Base-by-base conservation (phyloP, 257 asterid genomes). In the Leonotis leonurus region DNA sequence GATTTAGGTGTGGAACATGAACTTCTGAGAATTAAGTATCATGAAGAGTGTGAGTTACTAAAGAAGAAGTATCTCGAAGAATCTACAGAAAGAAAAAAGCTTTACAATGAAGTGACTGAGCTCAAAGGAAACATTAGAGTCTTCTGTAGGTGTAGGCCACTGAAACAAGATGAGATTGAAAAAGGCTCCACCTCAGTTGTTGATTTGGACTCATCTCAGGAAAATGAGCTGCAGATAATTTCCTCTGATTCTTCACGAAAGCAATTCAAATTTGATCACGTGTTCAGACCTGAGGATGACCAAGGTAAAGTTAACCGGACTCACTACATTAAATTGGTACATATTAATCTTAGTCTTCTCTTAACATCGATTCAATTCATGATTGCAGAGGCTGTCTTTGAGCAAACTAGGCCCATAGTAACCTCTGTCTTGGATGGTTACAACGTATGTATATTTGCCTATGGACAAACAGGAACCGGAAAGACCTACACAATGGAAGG, bases 371-470 rank as follows among this genome's bases (percentile, higher is more conserved):
- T 69, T 4, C 69, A n/a, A n/a, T n/a, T n/a, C n/a, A n/a, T n/a
- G n/a, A n/a, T n/a, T 67, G 76, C 99, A 93, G 97, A 87, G 74
- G 83, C 77, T 22, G 81, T 89, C 57, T 93, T 89, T 71, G 61
- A 25, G 21, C 85, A 89, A 79, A 89, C 99, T 33, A 70, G 74
- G 82, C 95, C 99, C 7, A 69, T 89, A 53, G 96, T 93, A 61
- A 82, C 96, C 59, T 93, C 97, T 21, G 99, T 93, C 68, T 71
- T 93, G 73, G 99, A 93, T 63, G 99, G 97, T 46, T 89, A 78
- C 78, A 93, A 93, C 44, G 97, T 87, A 3, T 93, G 99, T 73
- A 93, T 93, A 62, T 93, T 93, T 67, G 99, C 99, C 61, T 93
- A 93, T 26, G 99, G 97, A 27, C 97, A 93, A 80, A 72, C 77